Percentiles rank a stretch among this genome's conserved stretches.
Evolutionary conservation across 208 protist species (phyloP).

Genomic region (Leishmania guyanensis): DNA sequence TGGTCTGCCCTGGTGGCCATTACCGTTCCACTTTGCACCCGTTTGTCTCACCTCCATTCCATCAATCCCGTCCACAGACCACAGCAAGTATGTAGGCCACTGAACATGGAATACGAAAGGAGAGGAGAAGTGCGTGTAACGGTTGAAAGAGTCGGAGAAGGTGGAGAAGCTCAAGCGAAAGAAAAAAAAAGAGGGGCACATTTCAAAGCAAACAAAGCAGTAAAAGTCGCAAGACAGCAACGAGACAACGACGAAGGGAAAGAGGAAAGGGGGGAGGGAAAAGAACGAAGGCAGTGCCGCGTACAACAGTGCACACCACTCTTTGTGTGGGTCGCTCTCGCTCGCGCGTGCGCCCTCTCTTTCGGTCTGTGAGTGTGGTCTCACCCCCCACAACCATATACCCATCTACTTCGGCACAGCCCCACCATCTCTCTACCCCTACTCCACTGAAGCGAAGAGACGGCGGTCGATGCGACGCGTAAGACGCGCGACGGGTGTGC

Average conservation of each 20-base stretch:
- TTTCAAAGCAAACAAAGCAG: not conserved
- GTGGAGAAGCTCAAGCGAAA: conserved; percentile 3
- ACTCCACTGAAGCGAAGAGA: not conserved
- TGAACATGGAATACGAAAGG: not conserved
- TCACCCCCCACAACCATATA: not conserved
- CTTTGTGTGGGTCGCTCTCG: not conserved
- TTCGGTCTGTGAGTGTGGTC: not conserved
- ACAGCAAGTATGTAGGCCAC: not conserved
- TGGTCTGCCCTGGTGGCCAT: not conserved
- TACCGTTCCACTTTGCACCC: not conserved
- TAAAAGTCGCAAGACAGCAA: not conserved
- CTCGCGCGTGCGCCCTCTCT: too few species aligned
- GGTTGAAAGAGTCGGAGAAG: not conserved
- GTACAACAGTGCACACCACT: not conserved
- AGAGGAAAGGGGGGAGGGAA: not conserved
- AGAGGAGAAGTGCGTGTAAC: not conserved
- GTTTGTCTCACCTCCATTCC: not conserved
- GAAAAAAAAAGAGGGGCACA: conserved; percentile 11
- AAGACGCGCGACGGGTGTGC: too few species aligned
- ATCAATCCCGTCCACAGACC: not conserved
- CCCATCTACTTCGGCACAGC: not conserved
- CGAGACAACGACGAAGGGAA: not conserved
- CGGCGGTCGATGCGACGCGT: not conserved
- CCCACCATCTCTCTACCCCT: not conserved
- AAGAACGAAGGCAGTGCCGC: not conserved